Evolutionary conservation across 2,329 filamentous ascomycete genomes (phyloP), one percentile per base, ranked within the genome.

Genomic region (Fusarium illudens): DNA sequence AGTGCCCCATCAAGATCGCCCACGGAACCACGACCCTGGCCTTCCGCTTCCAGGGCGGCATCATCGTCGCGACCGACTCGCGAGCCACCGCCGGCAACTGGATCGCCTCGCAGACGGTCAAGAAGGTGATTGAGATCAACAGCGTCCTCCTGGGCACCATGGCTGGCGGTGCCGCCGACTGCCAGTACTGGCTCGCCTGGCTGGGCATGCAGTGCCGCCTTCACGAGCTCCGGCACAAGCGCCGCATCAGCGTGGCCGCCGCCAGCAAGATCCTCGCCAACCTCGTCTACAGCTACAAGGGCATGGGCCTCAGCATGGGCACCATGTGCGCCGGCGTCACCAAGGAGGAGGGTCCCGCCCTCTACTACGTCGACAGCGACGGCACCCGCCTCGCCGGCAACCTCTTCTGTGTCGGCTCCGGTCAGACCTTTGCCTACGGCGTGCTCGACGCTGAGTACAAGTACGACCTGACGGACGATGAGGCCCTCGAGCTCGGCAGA

Each of bases 61-160:
- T 99, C 83, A 96, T 99, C 78, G 95, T 99, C 54, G 95, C 95
- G 57, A 99, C 96, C 62, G 96, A 99, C 84, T 99, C 96, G 64
- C 90, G 96, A 83, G 96, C 96, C 64, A 97, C 96, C 49, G 95
- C 96, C 29, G 96, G 96, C 76, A 96, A 96, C 88, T 99, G 96
- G 96, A 99, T 99, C 82, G 96, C 96, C 71, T 97, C 93, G 83
- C 96, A 99, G 87, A 99, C 96, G 56, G 96, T 99, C 78, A 99
- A 99, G 90, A 99, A 99, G 87, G 96, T 99, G 73, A 98, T 99
- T 78, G 94, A 97, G 87, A 97, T 97, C 86, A 97, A 97, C 85
- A 93, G 87, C 82, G 92, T 91, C 81, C 87, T 99, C 81, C 84
- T 99, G 76, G 96, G 96, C 71, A 99, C 96, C 73, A 97, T 99